Conservation (phyloP, 169 alveolate species). For the Plasmodium gonderi region DNA sequence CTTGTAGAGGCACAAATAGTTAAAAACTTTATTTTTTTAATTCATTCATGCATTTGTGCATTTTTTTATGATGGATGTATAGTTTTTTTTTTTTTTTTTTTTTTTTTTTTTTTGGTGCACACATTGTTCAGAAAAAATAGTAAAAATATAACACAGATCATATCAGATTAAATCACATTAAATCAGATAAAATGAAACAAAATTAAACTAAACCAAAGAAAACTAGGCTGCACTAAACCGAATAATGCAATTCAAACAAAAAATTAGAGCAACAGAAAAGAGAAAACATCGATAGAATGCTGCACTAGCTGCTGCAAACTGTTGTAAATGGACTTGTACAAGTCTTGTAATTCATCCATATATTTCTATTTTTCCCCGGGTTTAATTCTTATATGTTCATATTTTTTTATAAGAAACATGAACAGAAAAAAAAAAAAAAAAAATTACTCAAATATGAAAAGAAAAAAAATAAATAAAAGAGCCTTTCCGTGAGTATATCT, state of each 20-base stretch:
- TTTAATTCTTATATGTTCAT: constrained; percentile 18
- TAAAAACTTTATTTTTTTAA: not conserved
- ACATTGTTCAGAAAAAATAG: constrained; percentile 37
- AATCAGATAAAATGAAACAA: not conserved
- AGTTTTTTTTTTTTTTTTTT: constrained; percentile 11
- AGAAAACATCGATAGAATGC: not conserved
- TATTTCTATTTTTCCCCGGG: not conserved
- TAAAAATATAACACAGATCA: constrained; percentile 30
- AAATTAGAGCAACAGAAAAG: constrained; percentile 8
- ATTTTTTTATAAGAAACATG: constrained; percentile 5
- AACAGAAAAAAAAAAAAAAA: not conserved
- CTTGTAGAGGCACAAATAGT: not conserved
- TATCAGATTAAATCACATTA: too few relatives aligned
- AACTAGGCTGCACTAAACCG: too few relatives aligned
- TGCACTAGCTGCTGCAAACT: not conserved
- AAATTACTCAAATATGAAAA: not conserved
- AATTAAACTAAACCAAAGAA: too few relatives aligned
- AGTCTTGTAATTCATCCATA: not conserved
- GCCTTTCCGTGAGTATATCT: not conserved
- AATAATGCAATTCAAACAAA: not conserved
- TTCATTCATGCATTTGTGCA: constrained; percentile 1
- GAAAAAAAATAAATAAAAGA: constrained; percentile 19
- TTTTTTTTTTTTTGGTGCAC: constrained; percentile 34
- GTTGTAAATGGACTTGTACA: not conserved
- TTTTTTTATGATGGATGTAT: not conserved